Evolutionary conservation across 257 asterid genomes (phyloP), one percentile per base, ranked within the genome.

Genomic region (Pogostemon cablin): DNA sequence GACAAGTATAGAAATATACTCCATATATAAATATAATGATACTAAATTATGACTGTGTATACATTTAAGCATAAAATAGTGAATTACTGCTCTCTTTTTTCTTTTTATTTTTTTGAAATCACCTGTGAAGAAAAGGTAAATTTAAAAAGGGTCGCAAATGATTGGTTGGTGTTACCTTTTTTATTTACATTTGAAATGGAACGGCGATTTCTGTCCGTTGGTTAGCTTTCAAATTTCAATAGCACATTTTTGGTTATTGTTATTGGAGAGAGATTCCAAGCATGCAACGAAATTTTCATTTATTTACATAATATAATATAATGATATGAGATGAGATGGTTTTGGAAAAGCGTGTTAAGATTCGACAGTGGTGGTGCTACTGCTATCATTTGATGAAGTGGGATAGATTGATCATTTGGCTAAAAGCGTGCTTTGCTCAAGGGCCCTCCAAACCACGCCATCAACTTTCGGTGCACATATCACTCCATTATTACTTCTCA

Each of bases 371-470:
- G 9, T 57, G 44, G 9, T 60, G 34, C 62, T 25, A 50, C 39
- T 72, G 76, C 62, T 42, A 77, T 77, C 67, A 77, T 72, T 67
- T 43, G 20, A 35, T 72, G 20, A 67, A 72, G 81, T 72, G 78
- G 81, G 15, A 9, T 46, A 47, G 41, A 56, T 17, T 39, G 55
- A 9, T 77, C 4, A 17, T 25, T 25, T 25, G 15, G 17, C 17
- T 59, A 59, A 75, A 66, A 72, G 77, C 77, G 74, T 72, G 79
- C 25, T 44, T 48, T 65, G 54, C n/a, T 9, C 4, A 59, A 68
- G 79, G 82, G 60, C 73, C 82, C 73, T 63, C 75, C 72, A 48
- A 68, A 50, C 76, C 80, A 72, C 81, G 81, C 79, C 69, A 61
- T 68, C 60, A 50, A 73, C 82, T 78, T 78, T 78, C 79, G 82